A percentile compares a stretch with the other conserved stretches of the same genome.
Evolutionary conservation across 106 monocot species (phyloP).

Genomic region (Dendrobium officinale): DNA sequence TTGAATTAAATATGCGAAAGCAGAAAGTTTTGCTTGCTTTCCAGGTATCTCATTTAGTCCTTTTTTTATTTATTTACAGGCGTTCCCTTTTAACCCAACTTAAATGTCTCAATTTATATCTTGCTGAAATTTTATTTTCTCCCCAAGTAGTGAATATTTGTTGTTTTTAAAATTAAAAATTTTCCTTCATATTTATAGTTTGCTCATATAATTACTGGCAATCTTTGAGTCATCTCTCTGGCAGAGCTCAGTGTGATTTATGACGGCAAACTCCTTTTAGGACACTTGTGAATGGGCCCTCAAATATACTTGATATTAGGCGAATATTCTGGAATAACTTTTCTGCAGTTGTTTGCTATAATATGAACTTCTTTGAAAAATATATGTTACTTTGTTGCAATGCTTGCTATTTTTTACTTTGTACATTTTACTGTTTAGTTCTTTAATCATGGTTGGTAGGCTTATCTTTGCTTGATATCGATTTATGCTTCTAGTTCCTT

Average conservation of each 20-base stretch:
- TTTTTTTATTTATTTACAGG: no score
- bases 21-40: constrained; percentile 85
- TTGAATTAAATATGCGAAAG: constrained; percentile 90
- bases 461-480: background rate
- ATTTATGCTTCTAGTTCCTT: background rate
- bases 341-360: background rate
- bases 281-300: background rate
- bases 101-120: no score
- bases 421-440: background rate
- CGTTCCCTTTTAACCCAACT: no score
- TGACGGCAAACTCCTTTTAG: no score
- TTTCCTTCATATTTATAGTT: no score
- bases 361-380: background rate
- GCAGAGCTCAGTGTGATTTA: no score
- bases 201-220: no score
- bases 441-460: background rate
- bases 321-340: background rate
- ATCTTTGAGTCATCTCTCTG: no score
- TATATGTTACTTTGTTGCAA: background rate
- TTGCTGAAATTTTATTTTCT: no score
- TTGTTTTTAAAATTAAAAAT: no score
- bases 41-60: constrained; percentile 34
- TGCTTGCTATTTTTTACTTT: background rate
- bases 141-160: no score
- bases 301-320: background rate